Evolutionary conservation across 129 eudicot genomes (phyloP), one percentile per base, ranked within the genome.

Genomic region (Cynara cardunculus): DNA sequence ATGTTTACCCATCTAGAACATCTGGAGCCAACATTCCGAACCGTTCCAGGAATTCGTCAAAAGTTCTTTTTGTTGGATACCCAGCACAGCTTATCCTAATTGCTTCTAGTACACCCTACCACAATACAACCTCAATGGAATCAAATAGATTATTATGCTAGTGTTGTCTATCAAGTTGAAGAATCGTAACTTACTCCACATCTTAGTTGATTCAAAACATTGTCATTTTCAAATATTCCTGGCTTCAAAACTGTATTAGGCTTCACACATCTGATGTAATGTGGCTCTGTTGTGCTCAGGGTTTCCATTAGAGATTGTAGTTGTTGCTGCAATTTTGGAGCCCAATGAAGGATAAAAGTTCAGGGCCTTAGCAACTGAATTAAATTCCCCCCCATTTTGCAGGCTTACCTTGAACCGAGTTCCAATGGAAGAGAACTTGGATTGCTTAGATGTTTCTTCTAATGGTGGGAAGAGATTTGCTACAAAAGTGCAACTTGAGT

Each of bases 11-110:
- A 68, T 95, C 94, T 80, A 89, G 56, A 73, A 92, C 91, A 69
- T 95, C 99, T 26, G 97, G 97, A 74, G 94, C 91, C 80, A 95
- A 89, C 94, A 90, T 93, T 72, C 99, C 99, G 35, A 95, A 95
- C 16, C 99, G 97, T 84, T 90, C 96, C 37, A 95, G 86, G 84
- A 92, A 95, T 87, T 95, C 99, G 86, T 94, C 97, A 80, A 94
- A 94, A 71, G 99, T 75, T 84, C 96, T 82, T 84, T 93, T 94
- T 61, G 99, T 95, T 82, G 99, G 99, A 88, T 95, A 95, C 28
- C 99, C 99, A n/a, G 99, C 99, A 84, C 99, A 95, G 75, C 97
- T 95, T 61, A 95, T 92, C 74, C 99, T 90, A 68, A 95, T 95
- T 69, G 99, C 99, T 86, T 95, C 99, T 46, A 95, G 80, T 72